Evolutionary conservation across 805 yeast genomes (phyloP).

Genomic region (Pichia ethanolica): DNA sequence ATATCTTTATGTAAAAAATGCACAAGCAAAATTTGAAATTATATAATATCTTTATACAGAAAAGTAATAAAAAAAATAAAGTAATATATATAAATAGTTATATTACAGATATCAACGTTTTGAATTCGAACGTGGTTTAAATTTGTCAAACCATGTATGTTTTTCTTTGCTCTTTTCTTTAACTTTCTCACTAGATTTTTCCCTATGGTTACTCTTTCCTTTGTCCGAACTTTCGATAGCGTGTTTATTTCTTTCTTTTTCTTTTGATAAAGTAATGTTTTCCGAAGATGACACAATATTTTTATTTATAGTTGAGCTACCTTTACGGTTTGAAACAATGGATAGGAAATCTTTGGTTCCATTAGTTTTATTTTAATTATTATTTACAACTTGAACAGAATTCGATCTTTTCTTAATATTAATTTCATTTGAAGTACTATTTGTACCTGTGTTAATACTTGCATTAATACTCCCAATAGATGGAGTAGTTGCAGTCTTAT

Average conservation of each 20-base stretch:
- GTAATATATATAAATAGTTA: neutral
- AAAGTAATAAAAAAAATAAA: neutral
- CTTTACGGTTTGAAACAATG: neutral
- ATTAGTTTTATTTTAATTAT: neutral
- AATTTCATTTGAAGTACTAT: neutral
- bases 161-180: conserved; percentile 6
- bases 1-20: too few species aligned
- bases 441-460: conserved; percentile 8
- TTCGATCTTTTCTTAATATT: neutral
- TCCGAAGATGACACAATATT: neutral
- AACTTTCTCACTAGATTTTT: neutral
- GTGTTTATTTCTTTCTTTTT: neutral
- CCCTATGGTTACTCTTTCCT: neutral
- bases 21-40: neutral
- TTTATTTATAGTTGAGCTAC: neutral
- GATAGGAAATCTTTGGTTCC: neutral
- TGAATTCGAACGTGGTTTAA: conserved; percentile 28
- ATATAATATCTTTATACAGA: neutral
- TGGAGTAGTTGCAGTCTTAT: conserved; percentile 6
- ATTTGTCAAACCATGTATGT: conserved; percentile 38
- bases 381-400: neutral
- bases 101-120: conserved; percentile 2
- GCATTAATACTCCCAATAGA: neutral
- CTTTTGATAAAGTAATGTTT: neutral
- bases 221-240: neutral